A percentile compares a stretch with the other conserved stretches of the same genome.
These are phyloP conservation scores for Ceratocystis cubensis DNA, from an alignment of 2,329 filamentous ascomycete species.

Conservation along the genomic window DNA sequence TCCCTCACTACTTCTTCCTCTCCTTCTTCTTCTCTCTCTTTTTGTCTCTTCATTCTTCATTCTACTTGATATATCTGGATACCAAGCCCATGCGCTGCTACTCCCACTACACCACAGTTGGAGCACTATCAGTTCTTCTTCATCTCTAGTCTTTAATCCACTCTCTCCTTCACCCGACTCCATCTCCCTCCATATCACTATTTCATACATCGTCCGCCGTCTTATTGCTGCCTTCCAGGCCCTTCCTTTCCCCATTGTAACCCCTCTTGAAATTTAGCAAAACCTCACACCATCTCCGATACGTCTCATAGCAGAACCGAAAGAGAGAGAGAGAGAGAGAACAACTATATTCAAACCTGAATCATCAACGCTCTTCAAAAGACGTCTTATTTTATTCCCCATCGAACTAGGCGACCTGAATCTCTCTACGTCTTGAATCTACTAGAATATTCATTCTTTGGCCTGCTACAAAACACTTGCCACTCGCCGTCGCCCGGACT, in stretches of 20 bases:
- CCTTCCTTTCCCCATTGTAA: not conserved
- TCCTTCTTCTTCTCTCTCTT: constrained; percentile 9
- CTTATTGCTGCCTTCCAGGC: not conserved
- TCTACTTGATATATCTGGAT: not conserved
- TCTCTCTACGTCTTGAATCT: not conserved
- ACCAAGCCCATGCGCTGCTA: not conserved
- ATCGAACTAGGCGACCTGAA: not conserved
- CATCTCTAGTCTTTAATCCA: not conserved
- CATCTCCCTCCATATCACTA: not conserved
- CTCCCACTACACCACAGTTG: not conserved
- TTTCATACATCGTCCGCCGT: not conserved
- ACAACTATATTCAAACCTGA: not conserved
- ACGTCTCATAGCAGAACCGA: not conserved
- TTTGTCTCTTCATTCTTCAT: not conserved
- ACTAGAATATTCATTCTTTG: not conserved
- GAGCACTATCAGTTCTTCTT: not conserved
- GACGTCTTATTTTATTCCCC: not conserved
- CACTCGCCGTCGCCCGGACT: not conserved
- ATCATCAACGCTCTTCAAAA: not conserved
- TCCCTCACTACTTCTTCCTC: constrained; percentile 2
- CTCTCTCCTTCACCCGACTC: not conserved
- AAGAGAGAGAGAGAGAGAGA: not conserved
- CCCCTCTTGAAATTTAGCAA: not conserved
- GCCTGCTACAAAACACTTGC: not conserved
- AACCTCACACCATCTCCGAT: not conserved